Conservation (phyloP, 257 asterid genomes). For the Gentiana macrophylla region DNA sequence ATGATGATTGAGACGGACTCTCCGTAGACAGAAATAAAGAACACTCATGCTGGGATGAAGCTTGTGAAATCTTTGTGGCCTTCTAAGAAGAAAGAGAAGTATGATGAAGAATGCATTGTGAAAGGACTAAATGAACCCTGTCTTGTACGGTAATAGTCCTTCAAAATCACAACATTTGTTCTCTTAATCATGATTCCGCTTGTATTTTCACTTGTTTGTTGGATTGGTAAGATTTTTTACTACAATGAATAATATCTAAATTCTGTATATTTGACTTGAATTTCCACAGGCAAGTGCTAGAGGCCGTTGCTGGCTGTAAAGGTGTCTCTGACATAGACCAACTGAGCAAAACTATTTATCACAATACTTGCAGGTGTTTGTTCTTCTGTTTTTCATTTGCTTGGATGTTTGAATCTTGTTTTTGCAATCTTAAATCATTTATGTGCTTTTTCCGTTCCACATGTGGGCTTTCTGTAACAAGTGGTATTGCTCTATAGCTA, state of each 20-base stretch:
- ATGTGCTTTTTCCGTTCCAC: too few relatives aligned
- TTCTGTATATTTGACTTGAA: too few relatives aligned
- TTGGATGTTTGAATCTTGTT: not conserved
- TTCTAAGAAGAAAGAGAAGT: slow-evolving; percentile 84
- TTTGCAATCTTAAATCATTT: too few relatives aligned
- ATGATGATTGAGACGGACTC: slow-evolving; percentile 98
- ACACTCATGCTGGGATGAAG: slow-evolving; percentile 69
- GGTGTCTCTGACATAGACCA: slow-evolving; percentile 60
- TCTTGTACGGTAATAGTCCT: slow-evolving; percentile 48
- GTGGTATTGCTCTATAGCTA: too few relatives aligned
- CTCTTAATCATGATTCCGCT: too few relatives aligned
- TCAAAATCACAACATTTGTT: too few relatives aligned
- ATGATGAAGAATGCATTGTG: slow-evolving; percentile 62
- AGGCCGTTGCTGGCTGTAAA: slow-evolving; percentile 89
- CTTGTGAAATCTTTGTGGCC: slow-evolving; percentile 75
- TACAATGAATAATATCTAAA: too few relatives aligned
- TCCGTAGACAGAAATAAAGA: slow-evolving; percentile 91
- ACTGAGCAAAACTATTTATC: slow-evolving; percentile 68
- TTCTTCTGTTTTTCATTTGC: not conserved
- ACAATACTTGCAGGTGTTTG: slow-evolving; percentile 76
- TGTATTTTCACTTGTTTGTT: too few relatives aligned
- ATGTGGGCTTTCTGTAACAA: too few relatives aligned
- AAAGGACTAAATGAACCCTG: slow-evolving; percentile 99
- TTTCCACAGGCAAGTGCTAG: slow-evolving; percentile 76
- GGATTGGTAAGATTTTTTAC: too few relatives aligned